These are phyloP conservation scores for Metarhizium humberi DNA, from an alignment of 2,329 filamentous ascomycete species.

Conservation along the genomic window DNA sequence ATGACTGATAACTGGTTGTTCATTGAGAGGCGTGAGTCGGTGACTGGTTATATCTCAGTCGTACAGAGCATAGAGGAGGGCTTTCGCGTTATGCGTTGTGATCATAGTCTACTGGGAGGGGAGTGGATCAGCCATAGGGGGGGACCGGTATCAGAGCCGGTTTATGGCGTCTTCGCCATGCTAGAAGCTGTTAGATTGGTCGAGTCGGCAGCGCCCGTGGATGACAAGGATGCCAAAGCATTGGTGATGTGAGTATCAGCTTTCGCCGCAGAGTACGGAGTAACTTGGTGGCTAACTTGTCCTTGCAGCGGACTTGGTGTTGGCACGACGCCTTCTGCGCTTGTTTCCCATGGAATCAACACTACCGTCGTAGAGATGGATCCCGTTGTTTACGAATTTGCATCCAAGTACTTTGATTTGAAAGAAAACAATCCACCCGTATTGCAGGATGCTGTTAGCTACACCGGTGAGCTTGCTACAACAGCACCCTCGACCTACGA, in stretches of 20 bases:
- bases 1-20: constrained; percentile 59
- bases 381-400: constrained; percentile 77
- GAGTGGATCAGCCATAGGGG: constrained; percentile 64
- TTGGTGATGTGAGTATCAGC: constrained; percentile 66
- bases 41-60: constrained; percentile 89
- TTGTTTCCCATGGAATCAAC: constrained; percentile 80
- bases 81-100: constrained; percentile 80
- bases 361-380: constrained; percentile 96
- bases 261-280: neutral
- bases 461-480: constrained; percentile 39
- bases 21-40: constrained; percentile 72
- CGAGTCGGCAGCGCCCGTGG: constrained; percentile 42
- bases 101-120: constrained; percentile 88
- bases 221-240: constrained; percentile 63
- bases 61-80: constrained; percentile 62
- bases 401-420: constrained; percentile 72
- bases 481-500: constrained; percentile 52
- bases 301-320: constrained; percentile 70
- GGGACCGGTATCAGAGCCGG: constrained; percentile 62
- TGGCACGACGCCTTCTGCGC: constrained; percentile 78
- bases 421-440: constrained; percentile 68
- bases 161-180: constrained; percentile 95
- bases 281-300: neutral
- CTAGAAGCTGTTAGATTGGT: constrained; percentile 84
- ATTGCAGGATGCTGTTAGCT: constrained; percentile 74